Base-by-base conservation (phyloP, 306 rosid species). In the Argentina anserina region DNA sequence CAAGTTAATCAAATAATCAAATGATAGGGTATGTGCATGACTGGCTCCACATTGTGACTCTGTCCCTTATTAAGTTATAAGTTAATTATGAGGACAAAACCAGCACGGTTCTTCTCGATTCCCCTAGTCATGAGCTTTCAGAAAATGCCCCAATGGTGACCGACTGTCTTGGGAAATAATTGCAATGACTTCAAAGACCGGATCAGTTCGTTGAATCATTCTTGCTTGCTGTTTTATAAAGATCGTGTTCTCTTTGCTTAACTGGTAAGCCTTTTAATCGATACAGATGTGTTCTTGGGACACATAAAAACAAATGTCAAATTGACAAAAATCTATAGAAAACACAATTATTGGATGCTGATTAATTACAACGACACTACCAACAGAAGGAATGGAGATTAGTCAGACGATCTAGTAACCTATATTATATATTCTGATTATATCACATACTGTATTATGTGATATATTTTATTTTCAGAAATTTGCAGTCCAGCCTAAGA, bases 1-100 rank as follows among this genome's bases (percentile, higher is more conserved):
- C n/a, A 69, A 61, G 25, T 39, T 52, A 5, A 53, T 70, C 69
- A 73, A 72, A 60, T 50, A 62, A 42, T 52, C n/a, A 4, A 37
- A 53, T 70, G 34, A 60, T 23, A 52, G 73, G 73, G 46, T 11
- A 1, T 42, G 46, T 28, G n/a, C n/a, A n/a, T n/a, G 33, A 52
- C 6, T 45, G 47, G 60, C 15, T 68, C 70, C 69, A 21, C 49
- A 45, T 13, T 33, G 39, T 46, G 70, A 62, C 46, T 45, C 17
- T 53, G 75, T 53, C 65, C 65, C 12, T 26, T 15, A 28, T 5
- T 58, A 25, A 28, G 64, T 55, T 33, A n/a, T 37, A 6, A n/a
- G n/a, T 0, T 21, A 21, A 13, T 9, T 42, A 9, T 45, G 28
- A 45, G 28, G 53, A 71, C 65, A 71, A 58, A 56, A 53, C 64